Evolutionary conservation across 2,329 filamentous ascomycete species (phyloP), one percentile per base, ranked within the genome.

Genomic region (Aureobasidium mangrovei): DNA sequence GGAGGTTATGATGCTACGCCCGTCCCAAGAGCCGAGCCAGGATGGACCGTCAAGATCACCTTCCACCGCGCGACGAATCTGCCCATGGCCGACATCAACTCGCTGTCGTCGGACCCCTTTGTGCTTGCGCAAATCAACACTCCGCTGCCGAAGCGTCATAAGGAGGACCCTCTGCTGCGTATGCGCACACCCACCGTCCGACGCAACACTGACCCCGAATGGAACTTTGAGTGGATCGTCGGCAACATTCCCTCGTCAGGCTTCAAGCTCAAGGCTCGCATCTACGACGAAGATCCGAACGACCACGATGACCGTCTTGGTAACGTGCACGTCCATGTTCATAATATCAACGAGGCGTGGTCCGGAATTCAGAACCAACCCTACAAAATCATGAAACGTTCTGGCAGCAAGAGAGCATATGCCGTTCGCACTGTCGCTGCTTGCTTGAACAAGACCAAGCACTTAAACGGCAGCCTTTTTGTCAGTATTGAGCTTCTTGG

Each of bases 211-310:
- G 80, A 91, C 62, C 91, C 91, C 0, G 76, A 74, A 45, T 97
- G 91, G 91, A 78, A 95, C 45, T 81, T 84, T 36, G 80, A 88
- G 57, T 97, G 91, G 91, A 77, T 89, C 26, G 85, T 97, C 27
- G 88, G 88, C 57, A 94, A 95, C 61, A 79, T 96, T 2, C 91
- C 91, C 0, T 74, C 83, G 0, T 81, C 79, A 0, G 91, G 91
- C 3, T 95, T 95, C 71, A 79, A 77, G 55, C 77, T 97, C 61
- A 95, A 95, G 67, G 89, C 88, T 58, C 80, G 88, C 52, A 71
- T 97, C 18, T 94, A 91, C 70, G 91, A 97, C 64, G 91, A 97
- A 68, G 91, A 97, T 69, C 82, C 84, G 33, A 81, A 84, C 1
- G 88, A 96, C 66, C 82, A 86, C 60, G 86, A 97, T 65, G 91